Percentiles rank a stretch among this genome's conserved stretches.
Evolutionary conservation across 1,284 basidiomycete species (phyloP).

Genomic region (Irpex rosettiformis): DNA sequence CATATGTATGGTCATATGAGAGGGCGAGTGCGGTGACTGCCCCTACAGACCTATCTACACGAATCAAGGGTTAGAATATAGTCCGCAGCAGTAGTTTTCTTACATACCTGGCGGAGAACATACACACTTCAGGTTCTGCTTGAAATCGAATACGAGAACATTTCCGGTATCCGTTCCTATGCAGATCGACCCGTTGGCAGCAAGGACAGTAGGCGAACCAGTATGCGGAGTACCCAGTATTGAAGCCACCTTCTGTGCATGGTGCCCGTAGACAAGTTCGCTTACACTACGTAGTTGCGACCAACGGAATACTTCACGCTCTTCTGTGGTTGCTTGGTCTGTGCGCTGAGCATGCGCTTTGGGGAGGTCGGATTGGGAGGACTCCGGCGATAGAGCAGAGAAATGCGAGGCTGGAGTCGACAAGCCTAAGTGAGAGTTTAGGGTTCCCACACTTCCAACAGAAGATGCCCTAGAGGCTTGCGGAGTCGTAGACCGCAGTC

Average conservation of each 20-base stretch:
- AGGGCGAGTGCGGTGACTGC: slow-evolving; percentile 89
- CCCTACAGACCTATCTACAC: slow-evolving; percentile 59
- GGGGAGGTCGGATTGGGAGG: slow-evolving; percentile 58
- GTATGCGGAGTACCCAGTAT: slow-evolving; percentile 53
- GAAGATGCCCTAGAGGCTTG: slow-evolving; percentile 48
- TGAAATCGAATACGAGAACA: slow-evolving; percentile 87
- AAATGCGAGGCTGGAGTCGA: slow-evolving; percentile 64
- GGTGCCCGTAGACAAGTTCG: slow-evolving; percentile 50
- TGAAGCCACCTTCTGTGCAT: slow-evolving; percentile 57
- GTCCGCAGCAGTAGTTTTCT: not conserved
- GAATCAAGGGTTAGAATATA: slow-evolving; percentile 6
- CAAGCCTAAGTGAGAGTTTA: slow-evolving; percentile 39
- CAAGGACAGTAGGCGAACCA: slow-evolving; percentile 77
- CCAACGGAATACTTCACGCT: slow-evolving; percentile 75
- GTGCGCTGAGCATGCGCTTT: slow-evolving; percentile 22
- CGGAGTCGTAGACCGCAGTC: slow-evolving; percentile 70
- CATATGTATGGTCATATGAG: slow-evolving; percentile 91
- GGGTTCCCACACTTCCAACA: slow-evolving; percentile 42
- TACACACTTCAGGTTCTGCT: slow-evolving; percentile 78
- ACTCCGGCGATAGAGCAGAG: slow-evolving; percentile 66
- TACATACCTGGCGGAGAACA: slow-evolving; percentile 68
- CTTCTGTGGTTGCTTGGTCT: slow-evolving; percentile 24
- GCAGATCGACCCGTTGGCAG: slow-evolving; percentile 87
- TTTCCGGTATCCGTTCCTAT: slow-evolving; percentile 83
- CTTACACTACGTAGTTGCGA: slow-evolving; percentile 64